Conservation (phyloP, 2,329 filamentous ascomycete genomes). For the Fusarium incarnatum region DNA sequence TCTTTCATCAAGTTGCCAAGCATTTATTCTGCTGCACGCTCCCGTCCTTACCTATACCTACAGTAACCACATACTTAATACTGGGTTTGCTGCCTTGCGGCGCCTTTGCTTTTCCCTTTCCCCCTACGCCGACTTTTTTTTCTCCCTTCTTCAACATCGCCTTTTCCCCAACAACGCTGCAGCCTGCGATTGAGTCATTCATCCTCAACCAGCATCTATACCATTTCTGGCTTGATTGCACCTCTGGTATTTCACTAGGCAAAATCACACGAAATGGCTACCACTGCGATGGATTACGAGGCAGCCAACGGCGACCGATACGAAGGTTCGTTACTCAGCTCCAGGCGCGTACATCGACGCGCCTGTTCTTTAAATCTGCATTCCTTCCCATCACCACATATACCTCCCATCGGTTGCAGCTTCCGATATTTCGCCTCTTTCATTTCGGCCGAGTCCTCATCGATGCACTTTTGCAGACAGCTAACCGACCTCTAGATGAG, state of each 20-base stretch:
- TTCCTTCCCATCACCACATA: conserved; percentile 5
- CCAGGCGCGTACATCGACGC: conserved; percentile 35
- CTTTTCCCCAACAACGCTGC: conserved; percentile 32
- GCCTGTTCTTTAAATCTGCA: conserved; percentile 11
- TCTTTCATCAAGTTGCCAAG: conserved; percentile 31
- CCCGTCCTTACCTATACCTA: conserved; percentile 22
- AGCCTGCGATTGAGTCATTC: conserved; percentile 41
- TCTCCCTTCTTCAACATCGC: conserved; percentile 44
- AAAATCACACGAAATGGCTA: conserved; percentile 62
- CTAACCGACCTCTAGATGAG: conserved; percentile 63
- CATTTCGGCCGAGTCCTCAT: background rate
- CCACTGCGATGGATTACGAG: conserved; percentile 77
- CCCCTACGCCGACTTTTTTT: conserved; percentile 44
- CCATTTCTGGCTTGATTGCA: conserved; percentile 33
- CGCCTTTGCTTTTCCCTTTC: conserved; percentile 42
- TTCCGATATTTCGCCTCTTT: background rate
- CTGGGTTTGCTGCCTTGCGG: conserved; percentile 32
- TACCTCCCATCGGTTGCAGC: background rate
- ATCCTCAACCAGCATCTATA: conserved; percentile 41
- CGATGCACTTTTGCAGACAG: background rate
- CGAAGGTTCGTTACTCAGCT: conserved; percentile 63
- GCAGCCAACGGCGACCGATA: conserved; percentile 74
- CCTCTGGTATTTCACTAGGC: conserved; percentile 18
- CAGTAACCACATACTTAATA: conserved; percentile 21
- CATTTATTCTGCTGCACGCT: conserved; percentile 26